phyloP scores from a whole-genome alignment of 441 rosid species.

The Adansonia madagascariensis region DNA sequence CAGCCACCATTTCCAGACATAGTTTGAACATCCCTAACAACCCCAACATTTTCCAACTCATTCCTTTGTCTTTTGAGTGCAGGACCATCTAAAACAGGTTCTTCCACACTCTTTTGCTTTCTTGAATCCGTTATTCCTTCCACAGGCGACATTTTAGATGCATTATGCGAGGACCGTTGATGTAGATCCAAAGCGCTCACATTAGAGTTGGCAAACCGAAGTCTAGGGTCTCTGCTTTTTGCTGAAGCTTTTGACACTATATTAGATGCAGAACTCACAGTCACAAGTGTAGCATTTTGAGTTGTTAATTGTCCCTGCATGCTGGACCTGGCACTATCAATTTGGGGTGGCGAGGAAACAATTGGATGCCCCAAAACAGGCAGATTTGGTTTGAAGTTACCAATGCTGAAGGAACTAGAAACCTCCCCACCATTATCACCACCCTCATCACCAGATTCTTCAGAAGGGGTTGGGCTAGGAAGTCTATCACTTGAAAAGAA shows the following conservation, averaged over 20 bases:
- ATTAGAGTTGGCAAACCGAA: slow-evolving; percentile 63
- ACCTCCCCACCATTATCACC: slow-evolving; percentile 70
- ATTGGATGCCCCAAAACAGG: slow-evolving; percentile 40
- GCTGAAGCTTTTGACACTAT: slow-evolving; percentile 53
- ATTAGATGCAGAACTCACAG: slow-evolving; percentile 41
- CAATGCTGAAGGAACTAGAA: slow-evolving; percentile 50
- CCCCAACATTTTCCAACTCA: slow-evolving; percentile 47
- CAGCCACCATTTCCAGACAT: slow-evolving; percentile 63
- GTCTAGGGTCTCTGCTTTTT: slow-evolving; percentile 94
- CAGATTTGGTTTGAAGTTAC: slow-evolving; percentile 38
- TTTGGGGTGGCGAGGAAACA: slow-evolving; percentile 32
- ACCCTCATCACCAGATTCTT: slow-evolving; percentile 60
- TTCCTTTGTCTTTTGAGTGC: slow-evolving; percentile 64
- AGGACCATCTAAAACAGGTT: slow-evolving; percentile 53
- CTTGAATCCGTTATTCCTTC: slow-evolving; percentile 48
- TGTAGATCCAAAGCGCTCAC: slow-evolving; percentile 44
- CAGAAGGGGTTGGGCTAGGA: slow-evolving; percentile 98
- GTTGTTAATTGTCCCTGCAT: slow-evolving; percentile 36
- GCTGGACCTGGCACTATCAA: slow-evolving; percentile 29
- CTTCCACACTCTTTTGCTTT: slow-evolving; percentile 67
- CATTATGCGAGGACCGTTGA: slow-evolving; percentile 35
- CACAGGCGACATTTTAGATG: slow-evolving; percentile 46
- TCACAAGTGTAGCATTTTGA: slow-evolving; percentile 37
- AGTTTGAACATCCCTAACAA: slow-evolving; percentile 41
- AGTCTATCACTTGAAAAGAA: slow-evolving; percentile 54